Evolutionary conservation across 2,329 filamentous ascomycete species (phyloP).

Genomic region (Hymenoscyphus infarciens): DNA sequence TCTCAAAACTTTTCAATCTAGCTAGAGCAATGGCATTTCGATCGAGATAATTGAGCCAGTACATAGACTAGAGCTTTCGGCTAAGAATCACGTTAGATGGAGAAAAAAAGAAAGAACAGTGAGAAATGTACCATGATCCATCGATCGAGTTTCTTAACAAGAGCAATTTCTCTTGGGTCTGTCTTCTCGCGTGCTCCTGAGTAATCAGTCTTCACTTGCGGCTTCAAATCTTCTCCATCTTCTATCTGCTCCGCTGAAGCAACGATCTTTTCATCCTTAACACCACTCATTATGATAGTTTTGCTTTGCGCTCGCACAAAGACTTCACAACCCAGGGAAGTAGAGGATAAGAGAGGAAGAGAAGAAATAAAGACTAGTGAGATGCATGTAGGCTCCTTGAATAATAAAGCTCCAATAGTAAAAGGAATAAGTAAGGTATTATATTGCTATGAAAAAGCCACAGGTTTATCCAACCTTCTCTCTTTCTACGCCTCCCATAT

Average conservation of each 20-base stretch:
- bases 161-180: slow-evolving; percentile 36
- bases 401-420: not conserved
- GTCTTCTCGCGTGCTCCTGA: slow-evolving; percentile 36
- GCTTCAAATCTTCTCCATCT: not conserved
- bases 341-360: not conserved
- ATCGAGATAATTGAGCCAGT: slow-evolving; percentile 39
- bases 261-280: not conserved
- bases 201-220: slow-evolving; percentile 13
- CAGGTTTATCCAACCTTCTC: not conserved
- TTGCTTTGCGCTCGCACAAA: slow-evolving; percentile 1
- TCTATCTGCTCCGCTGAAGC: not conserved
- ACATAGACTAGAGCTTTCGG: slow-evolving; percentile 42
- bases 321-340: not conserved
- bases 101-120: not conserved
- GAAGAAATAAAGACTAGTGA: not conserved
- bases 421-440: not conserved
- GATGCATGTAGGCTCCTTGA: not conserved
- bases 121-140: slow-evolving; percentile 33
- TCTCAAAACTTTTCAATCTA: slow-evolving; percentile 22
- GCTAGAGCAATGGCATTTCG: slow-evolving; percentile 31
- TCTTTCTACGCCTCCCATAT: not conserved
- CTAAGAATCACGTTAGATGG: not conserved
- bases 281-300: not conserved
- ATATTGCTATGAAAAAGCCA: not conserved
- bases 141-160: slow-evolving; percentile 38